Base-by-base conservation (phyloP, 768 basidiomycete species). In the Panaeolus papilionaceus region DNA sequence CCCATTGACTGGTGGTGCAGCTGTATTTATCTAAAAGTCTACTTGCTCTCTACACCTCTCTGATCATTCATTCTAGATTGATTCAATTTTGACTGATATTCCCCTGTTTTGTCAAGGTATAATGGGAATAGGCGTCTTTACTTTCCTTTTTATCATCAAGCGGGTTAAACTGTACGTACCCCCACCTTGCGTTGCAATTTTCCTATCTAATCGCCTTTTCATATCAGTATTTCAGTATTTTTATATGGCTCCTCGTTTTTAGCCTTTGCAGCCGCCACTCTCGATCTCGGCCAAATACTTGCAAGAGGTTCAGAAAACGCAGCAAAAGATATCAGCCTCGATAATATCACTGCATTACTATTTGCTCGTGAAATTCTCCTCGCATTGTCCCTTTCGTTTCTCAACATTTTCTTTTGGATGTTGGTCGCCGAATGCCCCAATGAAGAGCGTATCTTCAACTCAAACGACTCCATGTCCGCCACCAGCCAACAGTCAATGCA, bases 321-420 rank as follows among this genome's bases (percentile, higher is more conserved):
- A 14, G 68, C 74, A 23, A 63, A 70, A 58, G 75, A 74, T 44
- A 65, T 69, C 5, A 72, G 70, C 16, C 68, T 78, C 10, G 72
- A 70, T 37, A 67, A 79, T 28, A 75, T 82, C 45, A 68, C 74
- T 8, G 82, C 78, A 14, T 79, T 88, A 42, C 77, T 86, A 38
- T 81, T 80, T 63, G 76, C 85, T 4, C 87, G 91, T 42, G 92
- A 93, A 74, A 78, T 89, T 37, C 79, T 84, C 62, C 81, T 89
- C 67, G 80, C 88, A 11, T 70, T 92, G 23, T 86, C 91, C 10
- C 74, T 85, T 49, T 88, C 88, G 4, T 78, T 87, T 49, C 84
- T 89, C 42, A 88, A 88, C 72, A 73, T 93, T 16, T 92, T 88
- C 72, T 88, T 88, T 69, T 94, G 92, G 92, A 78, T 78, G 44